Conservation (phyloP, 164 flowering plant species). For the Magnolia sinica region DNA sequence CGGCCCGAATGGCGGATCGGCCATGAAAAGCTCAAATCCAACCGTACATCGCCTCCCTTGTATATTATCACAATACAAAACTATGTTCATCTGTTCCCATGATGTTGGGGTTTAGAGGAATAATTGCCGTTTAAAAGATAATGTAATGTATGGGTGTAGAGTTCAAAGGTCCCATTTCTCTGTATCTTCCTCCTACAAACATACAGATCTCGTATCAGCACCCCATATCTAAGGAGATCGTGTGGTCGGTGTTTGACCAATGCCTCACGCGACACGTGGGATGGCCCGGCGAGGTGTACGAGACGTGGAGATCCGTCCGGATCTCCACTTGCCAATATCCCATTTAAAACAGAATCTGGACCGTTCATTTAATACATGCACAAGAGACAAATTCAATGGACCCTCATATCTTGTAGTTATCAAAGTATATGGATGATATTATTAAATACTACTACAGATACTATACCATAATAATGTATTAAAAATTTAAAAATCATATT, state of each 20-base stretch:
- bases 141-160: neutral
- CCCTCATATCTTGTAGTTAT: neutral
- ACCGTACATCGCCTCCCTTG: neutral
- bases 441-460: neutral
- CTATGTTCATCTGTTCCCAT: neutral
- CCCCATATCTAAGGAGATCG: neutral
- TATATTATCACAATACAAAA: neutral
- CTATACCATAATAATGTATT: neutral
- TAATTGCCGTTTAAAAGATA: constrained; percentile 12
- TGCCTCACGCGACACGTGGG: neutral
- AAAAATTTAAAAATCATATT: neutral
- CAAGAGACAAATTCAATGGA: constrained; percentile 15
- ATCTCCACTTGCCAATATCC: neutral
- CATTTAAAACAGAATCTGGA: neutral
- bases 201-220: constrained; percentile 4
- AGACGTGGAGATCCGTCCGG: neutral
- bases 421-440: neutral
- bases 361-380: neutral
- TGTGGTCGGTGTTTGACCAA: constrained; percentile 1
- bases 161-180: neutral
- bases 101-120: constrained; percentile 4
- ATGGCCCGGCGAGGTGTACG: neutral
- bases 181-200: neutral
- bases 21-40: neutral
- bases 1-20: neutral